Evolutionary conservation across 257 asterid species (phyloP).

Genomic region (Voacanga thouarsii): DNA sequence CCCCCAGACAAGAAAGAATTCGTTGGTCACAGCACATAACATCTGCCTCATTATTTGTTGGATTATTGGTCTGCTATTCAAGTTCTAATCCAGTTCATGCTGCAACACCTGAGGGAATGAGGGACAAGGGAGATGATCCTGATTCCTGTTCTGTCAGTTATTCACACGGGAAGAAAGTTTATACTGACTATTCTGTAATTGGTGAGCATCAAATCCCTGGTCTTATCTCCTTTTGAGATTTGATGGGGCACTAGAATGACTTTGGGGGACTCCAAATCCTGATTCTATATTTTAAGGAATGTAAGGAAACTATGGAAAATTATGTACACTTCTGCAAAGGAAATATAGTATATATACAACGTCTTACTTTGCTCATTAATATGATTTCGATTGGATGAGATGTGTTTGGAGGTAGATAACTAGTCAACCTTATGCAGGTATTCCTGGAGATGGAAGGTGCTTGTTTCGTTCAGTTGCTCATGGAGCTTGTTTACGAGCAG

Average conservation of each 20-base stretch:
- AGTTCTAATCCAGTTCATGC: conserved; percentile 57
- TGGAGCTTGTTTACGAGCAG: conserved; percentile 83
- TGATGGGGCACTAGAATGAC: conserved; percentile 6
- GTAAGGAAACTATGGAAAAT: background rate
- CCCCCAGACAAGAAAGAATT: conserved; percentile 35
- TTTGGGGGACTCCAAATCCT: background rate
- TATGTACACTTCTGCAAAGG: background rate
- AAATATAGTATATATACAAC: background rate
- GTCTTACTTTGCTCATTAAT: background rate
- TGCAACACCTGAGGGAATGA: conserved; percentile 43
- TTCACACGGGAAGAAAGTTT: conserved; percentile 61
- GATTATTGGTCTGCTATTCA: conserved; percentile 66
- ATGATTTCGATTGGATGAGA: background rate
- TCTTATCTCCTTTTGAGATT: conserved; percentile 4
- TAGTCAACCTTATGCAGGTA: conserved; percentile 49
- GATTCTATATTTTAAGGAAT: background rate
- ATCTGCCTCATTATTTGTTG: conserved; percentile 47
- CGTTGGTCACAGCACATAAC: conserved; percentile 39
- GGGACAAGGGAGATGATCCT: conserved; percentile 28
- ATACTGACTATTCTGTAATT: conserved; percentile 66
- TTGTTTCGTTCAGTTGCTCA: conserved; percentile 92
- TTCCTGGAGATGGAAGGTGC: conserved; percentile 99
- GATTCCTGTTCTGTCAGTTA: conserved; percentile 27
- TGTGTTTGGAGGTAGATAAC: conserved; percentile 18
- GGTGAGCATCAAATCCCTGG: conserved; percentile 35